phyloP scores from a whole-genome alignment of 1,139 yeast species.

The Zygoascus hellenicus region DNA sequence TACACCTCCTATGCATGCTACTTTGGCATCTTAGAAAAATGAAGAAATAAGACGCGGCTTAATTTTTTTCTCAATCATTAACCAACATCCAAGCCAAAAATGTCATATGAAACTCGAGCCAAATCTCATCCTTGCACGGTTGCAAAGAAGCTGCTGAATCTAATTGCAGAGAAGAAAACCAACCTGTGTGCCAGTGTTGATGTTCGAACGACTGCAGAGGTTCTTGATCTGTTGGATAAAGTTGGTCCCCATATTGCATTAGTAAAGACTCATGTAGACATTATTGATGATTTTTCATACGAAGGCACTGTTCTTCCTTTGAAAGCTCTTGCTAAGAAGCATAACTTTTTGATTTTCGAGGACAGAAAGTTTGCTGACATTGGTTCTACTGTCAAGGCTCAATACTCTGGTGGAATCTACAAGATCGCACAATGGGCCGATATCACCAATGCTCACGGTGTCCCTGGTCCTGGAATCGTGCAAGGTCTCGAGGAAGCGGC shows the following conservation, averaged over 20 bases:
- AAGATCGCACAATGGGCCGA: constrained; percentile 93
- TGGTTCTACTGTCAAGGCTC: constrained; percentile 96
- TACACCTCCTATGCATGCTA: too few species aligned
- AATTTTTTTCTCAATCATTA: too few species aligned
- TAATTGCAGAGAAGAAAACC: constrained; percentile 77
- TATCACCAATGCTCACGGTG: constrained; percentile 95
- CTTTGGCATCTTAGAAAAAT: too few species aligned
- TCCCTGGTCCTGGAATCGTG: constrained; percentile 92
- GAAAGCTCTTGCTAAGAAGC: constrained; percentile 61
- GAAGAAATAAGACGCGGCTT: too few species aligned
- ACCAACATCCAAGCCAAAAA: neutral
- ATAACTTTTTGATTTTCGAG: constrained; percentile 83
- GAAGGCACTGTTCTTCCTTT: constrained; percentile 76
- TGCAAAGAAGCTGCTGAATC: constrained; percentile 63
- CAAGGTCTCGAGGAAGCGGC: constrained; percentile 84
- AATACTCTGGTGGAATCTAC: constrained; percentile 85
- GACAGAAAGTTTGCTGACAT: constrained; percentile 98
- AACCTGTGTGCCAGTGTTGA: constrained; percentile 97
- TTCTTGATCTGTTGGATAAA: constrained; percentile 62
- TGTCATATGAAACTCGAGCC: constrained; percentile 60
- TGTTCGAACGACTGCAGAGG: constrained; percentile 70
- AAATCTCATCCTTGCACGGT: constrained; percentile 66
- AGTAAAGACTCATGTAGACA: constrained; percentile 92
- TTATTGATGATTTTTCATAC: constrained; percentile 78
- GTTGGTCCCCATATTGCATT: constrained; percentile 90